Percentiles rank a stretch among this genome's conserved stretches.
phyloP scores from a whole-genome alignment of 352 stramenopile species.

The Globisporangium emineosum region DNA sequence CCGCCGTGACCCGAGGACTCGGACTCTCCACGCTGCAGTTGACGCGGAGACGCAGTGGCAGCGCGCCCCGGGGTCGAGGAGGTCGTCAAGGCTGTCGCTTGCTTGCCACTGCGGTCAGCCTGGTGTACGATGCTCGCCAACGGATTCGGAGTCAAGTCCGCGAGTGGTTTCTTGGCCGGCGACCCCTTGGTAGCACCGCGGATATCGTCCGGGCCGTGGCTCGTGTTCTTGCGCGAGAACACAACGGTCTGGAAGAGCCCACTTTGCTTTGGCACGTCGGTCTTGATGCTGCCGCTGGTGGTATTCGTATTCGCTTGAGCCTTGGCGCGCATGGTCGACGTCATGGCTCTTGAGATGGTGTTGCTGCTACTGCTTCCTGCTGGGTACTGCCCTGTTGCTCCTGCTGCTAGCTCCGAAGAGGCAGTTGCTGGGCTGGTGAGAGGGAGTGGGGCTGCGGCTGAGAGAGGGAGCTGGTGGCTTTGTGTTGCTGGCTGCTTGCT shows the following conservation, averaged over 20 bases:
- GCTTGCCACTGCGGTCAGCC: constrained; percentile 58
- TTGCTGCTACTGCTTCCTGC: too few relatives aligned
- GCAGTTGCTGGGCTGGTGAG: constrained; percentile 2
- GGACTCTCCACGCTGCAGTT: constrained; percentile 25
- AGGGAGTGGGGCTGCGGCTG: not conserved
- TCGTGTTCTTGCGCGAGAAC: constrained; percentile 65
- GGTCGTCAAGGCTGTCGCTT: constrained; percentile 20
- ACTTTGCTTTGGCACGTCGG: constrained; percentile 24
- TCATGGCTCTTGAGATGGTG: constrained; percentile 16
- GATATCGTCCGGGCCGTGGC: constrained; percentile 39
- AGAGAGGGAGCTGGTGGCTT: not conserved
- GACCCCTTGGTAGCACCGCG: constrained; percentile 23
- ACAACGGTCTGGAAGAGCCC: constrained; percentile 60
- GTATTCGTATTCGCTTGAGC: constrained; percentile 28
- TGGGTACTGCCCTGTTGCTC: constrained; percentile 4
- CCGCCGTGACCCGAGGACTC: constrained; percentile 12
- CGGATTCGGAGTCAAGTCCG: constrained; percentile 35
- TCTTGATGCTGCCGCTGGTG: constrained; percentile 20
- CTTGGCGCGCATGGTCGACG: constrained; percentile 24
- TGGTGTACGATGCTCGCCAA: constrained; percentile 70
- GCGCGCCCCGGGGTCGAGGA: constrained; percentile 12
- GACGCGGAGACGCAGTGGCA: constrained; percentile 17
- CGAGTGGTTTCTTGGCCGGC: constrained; percentile 38
- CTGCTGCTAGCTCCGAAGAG: constrained; percentile 3
- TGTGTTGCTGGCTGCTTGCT: constrained; percentile 11